Evolutionary conservation across 2,329 filamentous ascomycete species (phyloP), one percentile per base, ranked within the genome.

Genomic region (Verticillium tricorpus): DNA sequence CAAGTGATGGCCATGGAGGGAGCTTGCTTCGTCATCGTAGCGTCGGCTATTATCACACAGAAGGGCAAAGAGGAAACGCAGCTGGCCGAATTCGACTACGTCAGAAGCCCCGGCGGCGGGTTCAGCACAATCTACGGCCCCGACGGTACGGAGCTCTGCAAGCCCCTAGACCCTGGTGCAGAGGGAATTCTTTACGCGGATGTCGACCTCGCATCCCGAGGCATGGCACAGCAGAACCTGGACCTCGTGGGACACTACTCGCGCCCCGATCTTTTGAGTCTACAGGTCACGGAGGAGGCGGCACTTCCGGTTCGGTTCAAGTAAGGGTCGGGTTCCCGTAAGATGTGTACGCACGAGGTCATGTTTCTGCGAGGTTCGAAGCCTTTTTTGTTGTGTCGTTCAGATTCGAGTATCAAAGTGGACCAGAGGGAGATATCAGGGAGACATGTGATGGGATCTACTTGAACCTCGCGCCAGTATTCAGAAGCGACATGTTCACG

Each of bases 1-100:
- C 76, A 78, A 61, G 73, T 77, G 61, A 74, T 78, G 69, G 77
- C 78, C 14, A 77, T 80, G 37, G 78, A 80, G 65, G 76, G 77
- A 5, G 73, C 74, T 19, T 73, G 73, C 17, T 80, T 79, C 62
- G 78, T 79, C 12, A 67, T 78, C 45, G 70, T 75, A 37, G 71
- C 73, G 11, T 74, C 74, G 37, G 75, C 78, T 65, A 72, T 79
- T 56, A 63, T 79, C 45, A 78, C 74, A 31, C 74, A 77, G 65
- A 70, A 74, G 67, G 76, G 74, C 59, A 60, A 68, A n/a, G 62
- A 66, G 37, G n/a, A 65, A 58, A 40, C 65, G 63, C 4, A 61
- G 57, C 57, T 62, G 67, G 59, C 68, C 60, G 59, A 66, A 6
- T 65, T 65, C 5, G 58, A 32, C 1, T 65, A 59, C 57, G 62